Percentiles rank a stretch among this genome's conserved stretches.
Conservation (phyloP, 495 filamentous ascomycete species). For the Aspergillus baeticus region DNA sequence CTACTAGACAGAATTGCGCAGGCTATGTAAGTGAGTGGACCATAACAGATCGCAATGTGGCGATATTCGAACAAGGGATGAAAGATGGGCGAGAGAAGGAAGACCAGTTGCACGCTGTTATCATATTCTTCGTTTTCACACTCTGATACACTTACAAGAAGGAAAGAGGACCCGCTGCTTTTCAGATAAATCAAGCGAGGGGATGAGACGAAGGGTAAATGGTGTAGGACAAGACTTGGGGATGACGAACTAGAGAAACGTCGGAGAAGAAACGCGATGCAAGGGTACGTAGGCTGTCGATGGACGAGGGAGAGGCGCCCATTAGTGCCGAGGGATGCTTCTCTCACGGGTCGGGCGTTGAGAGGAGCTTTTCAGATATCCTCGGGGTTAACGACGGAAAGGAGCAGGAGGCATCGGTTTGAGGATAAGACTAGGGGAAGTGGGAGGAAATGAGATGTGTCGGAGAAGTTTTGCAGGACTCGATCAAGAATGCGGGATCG, state of each 20-base stretch:
- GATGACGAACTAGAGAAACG: conserved; percentile 22
- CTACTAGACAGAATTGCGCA: conserved; percentile 25
- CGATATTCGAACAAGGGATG: conserved; percentile 13
- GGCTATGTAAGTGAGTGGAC: conserved; percentile 22
- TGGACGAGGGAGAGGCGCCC: conserved; percentile 20
- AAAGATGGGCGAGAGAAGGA: conserved; percentile 4
- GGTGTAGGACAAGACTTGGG: conserved; percentile 7
- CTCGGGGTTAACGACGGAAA: not conserved
- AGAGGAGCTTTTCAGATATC: not conserved
- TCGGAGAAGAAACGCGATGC: conserved; percentile 24
- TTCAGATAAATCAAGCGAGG: conserved; percentile 11
- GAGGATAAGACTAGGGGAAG: conserved; percentile 6
- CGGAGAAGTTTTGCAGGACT: conserved; percentile 18
- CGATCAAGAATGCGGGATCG: conserved; percentile 15
- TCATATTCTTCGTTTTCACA: not conserved
- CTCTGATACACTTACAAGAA: conserved; percentile 16
- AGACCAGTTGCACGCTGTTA: conserved; percentile 5
- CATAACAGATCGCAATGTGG: conserved; percentile 7
- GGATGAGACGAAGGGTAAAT: conserved; percentile 16
- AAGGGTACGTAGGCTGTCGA: conserved; percentile 26
- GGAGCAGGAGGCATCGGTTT: not conserved
- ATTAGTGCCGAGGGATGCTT: conserved; percentile 25
- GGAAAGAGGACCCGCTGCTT: conserved; percentile 1
- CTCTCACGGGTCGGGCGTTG: conserved; percentile 14
- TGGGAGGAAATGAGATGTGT: conserved; percentile 10